A percentile compares a stretch with the other conserved stretches of the same genome.
These are phyloP conservation scores for Ceratobasidium sp. DNA, from an alignment of 1,284 basidiomycete species.

Conservation along the genomic window DNA sequence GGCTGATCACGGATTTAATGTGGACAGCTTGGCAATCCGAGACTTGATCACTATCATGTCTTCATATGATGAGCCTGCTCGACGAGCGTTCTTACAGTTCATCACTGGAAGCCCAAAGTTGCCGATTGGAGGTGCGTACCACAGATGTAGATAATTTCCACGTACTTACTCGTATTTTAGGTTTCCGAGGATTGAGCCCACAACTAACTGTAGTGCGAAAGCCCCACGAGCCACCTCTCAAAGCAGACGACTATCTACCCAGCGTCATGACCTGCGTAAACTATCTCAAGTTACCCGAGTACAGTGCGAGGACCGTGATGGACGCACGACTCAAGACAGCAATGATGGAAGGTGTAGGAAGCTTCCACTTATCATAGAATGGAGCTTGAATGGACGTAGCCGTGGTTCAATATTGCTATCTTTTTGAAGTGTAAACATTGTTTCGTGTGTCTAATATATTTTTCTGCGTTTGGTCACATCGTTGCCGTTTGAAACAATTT, in stretches of 20 bases:
- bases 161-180: conserved; percentile 60
- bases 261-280: conserved; percentile 99
- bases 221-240: conserved; percentile 90
- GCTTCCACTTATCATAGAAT: conserved; percentile 91
- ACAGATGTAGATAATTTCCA: not conserved
- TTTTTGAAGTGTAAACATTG: conserved; percentile 45
- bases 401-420: conserved; percentile 44
- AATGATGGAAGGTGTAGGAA: conserved; percentile 91
- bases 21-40: conserved; percentile 91
- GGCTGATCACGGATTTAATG: conserved; percentile 98
- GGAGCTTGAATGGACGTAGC: not conserved
- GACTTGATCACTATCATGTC: conserved; percentile 92
- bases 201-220: conserved; percentile 97
- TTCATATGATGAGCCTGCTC: conserved; percentile 77
- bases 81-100: conserved; percentile 95
- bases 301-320: conserved; percentile 87
- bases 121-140: conserved; percentile 86
- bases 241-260: conserved; percentile 95
- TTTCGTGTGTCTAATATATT: conserved; percentile 41
- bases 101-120: conserved; percentile 96
- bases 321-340: conserved; percentile 83
- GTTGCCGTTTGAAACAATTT: not conserved
- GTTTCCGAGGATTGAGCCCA: conserved; percentile 95
- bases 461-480: not conserved
- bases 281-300: conserved; percentile 95